Base-by-base conservation (phyloP, 2,329 filamentous ascomycete species). In the Bimuria novae-zelandiae region DNA sequence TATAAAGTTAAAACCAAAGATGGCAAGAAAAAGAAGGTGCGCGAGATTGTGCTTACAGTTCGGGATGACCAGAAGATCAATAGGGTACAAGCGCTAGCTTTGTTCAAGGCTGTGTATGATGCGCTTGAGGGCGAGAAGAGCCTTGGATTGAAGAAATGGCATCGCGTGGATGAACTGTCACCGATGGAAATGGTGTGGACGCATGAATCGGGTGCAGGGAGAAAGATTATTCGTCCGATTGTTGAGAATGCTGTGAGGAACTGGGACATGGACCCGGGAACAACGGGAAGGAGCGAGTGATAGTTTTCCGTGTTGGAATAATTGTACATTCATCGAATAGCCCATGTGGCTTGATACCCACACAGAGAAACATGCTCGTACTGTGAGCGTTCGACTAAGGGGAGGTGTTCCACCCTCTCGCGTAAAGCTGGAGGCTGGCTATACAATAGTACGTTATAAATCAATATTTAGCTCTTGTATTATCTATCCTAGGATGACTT, bases 131-230 rank as follows among this genome's bases (percentile, higher is more conserved):
- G 68, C 0, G 71, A 74, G 5, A 52, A 71, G 23, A 68, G 65
- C 0, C 63, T 79, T 30, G 67, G 75, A 4, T 65, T 76, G 39
- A 72, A 75, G 66, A 73, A 72, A 4, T 80, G 77, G 77, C 72
- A 79, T 60, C 62, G 74, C 4, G 75, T 62, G 4, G 50, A 68
- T 45, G 75, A 79, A 69, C 62, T 80, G 39, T 70, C 72, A 0
- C 64, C 60, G 6, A 69, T 77, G 42, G 76, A 79, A 66, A 79
- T 80, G 76, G 76, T 78, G 3, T 80, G 77, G 77, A 74, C 70
- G 17, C 76, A 79, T 46, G 63, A 62, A 53, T 64, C 58, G 32
- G 67, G 69, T 40, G 75, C 74, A 7, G 76, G 77, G 1, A 69
- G 77, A 44, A 80, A 80, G 62, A 59, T 77, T 4, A 74, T 79